phyloP scores from a whole-genome alignment of 345 rosid genomes.

The Mallotus nudiflorus region DNA sequence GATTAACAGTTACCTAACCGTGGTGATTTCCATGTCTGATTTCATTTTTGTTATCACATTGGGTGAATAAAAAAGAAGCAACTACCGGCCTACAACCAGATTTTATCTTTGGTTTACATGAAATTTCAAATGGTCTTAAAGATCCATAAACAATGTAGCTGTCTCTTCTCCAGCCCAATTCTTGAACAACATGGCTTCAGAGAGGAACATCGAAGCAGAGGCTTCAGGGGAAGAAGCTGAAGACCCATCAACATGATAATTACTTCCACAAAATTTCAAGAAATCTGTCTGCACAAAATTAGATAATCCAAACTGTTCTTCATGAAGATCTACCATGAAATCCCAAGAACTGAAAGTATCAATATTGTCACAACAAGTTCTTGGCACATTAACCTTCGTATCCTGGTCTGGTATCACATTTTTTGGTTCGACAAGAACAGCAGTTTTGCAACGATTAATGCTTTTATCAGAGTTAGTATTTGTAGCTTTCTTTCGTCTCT shows the following conservation, averaged over 20 bases:
- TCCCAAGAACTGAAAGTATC: neutral
- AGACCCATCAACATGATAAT: neutral
- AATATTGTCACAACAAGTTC: neutral
- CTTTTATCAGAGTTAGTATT: neutral
- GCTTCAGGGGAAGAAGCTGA: conserved; percentile 7
- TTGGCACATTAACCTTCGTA: neutral
- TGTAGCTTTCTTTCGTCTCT: neutral
- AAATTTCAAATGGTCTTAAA: too few relatives aligned
- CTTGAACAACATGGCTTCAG: conserved; percentile 27
- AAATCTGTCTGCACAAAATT: neutral
- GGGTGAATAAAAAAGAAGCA: too few relatives aligned
- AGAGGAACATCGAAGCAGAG: conserved; percentile 5
- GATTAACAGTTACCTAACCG: too few relatives aligned
- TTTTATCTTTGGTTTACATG: too few relatives aligned
- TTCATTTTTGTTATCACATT: too few relatives aligned
- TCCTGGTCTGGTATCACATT: neutral
- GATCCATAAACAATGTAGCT: too few relatives aligned
- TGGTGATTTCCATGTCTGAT: too few relatives aligned
- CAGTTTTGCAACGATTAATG: neutral
- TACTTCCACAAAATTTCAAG: neutral
- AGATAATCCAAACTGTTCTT: neutral
- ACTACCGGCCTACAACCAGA: too few relatives aligned
- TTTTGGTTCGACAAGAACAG: neutral
- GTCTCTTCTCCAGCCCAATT: conserved; percentile 8
- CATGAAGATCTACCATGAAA: neutral